These are phyloP conservation scores for Chimonanthus salicifolius DNA, from an alignment of 164 flowering plant genomes.

Conservation along the genomic window DNA sequence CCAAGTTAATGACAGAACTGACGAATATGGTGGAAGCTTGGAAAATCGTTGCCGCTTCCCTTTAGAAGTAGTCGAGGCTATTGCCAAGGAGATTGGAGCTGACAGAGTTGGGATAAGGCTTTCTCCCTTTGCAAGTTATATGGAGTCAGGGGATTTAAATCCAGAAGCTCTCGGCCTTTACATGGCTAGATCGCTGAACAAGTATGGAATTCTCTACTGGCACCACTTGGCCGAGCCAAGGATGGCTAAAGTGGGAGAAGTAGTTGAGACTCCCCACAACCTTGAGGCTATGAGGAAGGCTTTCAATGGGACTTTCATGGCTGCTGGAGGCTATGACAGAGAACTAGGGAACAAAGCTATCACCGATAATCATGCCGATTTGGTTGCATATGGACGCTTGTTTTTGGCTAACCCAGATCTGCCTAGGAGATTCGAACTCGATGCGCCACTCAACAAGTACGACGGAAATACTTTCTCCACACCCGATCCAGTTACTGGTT, in stretches of 20 bases:
- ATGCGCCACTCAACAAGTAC: constrained; percentile 35
- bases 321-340: constrained; percentile 40
- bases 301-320: constrained; percentile 41
- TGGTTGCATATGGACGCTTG: constrained; percentile 28
- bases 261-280: constrained; percentile 21
- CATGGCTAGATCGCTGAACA: constrained; percentile 45
- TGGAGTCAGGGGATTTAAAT: constrained; percentile 44
- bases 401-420: constrained; percentile 43
- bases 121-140: constrained; percentile 11
- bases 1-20: constrained; percentile 17
- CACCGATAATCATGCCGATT: constrained; percentile 25
- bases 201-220: constrained; percentile 32
- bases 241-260: constrained; percentile 25
- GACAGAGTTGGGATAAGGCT: constrained; percentile 11
- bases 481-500: constrained; percentile 33
- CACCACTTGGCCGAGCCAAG: constrained; percentile 53
- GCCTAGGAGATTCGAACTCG: constrained; percentile 31
- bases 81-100: constrained; percentile 10
- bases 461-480: constrained; percentile 28
- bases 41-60: constrained; percentile 13
- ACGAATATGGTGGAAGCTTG: constrained; percentile 5
- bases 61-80: constrained; percentile 5
- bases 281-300: constrained; percentile 43
- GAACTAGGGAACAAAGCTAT: constrained; percentile 39
- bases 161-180: constrained; percentile 46